Conservation (phyloP, 228 moss, liverwort and hornwort species). For the Sphagnum fallax region DNA sequence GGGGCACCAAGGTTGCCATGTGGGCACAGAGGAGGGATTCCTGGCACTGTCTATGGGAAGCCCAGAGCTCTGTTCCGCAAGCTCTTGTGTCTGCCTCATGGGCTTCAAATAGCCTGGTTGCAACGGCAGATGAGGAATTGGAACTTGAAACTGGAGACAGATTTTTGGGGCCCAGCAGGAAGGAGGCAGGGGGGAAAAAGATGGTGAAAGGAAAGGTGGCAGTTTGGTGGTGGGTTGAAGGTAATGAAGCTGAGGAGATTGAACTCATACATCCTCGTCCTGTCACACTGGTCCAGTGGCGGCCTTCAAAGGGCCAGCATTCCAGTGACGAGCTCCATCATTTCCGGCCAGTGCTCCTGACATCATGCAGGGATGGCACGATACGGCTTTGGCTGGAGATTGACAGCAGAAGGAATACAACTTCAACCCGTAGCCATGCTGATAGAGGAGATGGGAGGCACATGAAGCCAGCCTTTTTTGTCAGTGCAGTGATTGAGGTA, state of each 20-base stretch:
- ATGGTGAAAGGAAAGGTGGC: slow-evolving; percentile 31
- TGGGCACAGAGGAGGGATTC: slow-evolving; percentile 50
- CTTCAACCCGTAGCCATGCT: slow-evolving; percentile 18
- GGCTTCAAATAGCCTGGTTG: slow-evolving; percentile 71
- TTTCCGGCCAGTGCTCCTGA: slow-evolving; percentile 76
- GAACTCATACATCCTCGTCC: slow-evolving; percentile 71
- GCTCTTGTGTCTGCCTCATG: slow-evolving; percentile 71
- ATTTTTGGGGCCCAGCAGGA: not conserved
- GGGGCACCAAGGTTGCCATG: slow-evolving; percentile 74
- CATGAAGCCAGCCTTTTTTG: slow-evolving; percentile 67
- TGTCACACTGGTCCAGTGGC: slow-evolving; percentile 79
- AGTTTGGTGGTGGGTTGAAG: slow-evolving; percentile 94
- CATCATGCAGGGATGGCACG: slow-evolving; percentile 76
- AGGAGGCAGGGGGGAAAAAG: slow-evolving; percentile 3
- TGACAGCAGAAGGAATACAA: slow-evolving; percentile 61
- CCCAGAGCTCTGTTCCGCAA: slow-evolving; percentile 55
- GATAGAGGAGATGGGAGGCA: slow-evolving; percentile 37
- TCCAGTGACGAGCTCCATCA: slow-evolving; percentile 45
- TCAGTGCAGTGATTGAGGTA: slow-evolving; percentile 80
- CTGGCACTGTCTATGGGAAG: slow-evolving; percentile 73
- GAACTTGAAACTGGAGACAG: not conserved
- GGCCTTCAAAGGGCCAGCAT: slow-evolving; percentile 60
- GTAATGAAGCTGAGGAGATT: slow-evolving; percentile 54
- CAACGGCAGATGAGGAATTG: slow-evolving; percentile 46
- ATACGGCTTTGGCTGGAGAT: slow-evolving; percentile 90